Percentiles rank a stretch among this genome's conserved stretches.
Conservation (phyloP, 345 rosid genomes). For the Acer yangbiense region DNA sequence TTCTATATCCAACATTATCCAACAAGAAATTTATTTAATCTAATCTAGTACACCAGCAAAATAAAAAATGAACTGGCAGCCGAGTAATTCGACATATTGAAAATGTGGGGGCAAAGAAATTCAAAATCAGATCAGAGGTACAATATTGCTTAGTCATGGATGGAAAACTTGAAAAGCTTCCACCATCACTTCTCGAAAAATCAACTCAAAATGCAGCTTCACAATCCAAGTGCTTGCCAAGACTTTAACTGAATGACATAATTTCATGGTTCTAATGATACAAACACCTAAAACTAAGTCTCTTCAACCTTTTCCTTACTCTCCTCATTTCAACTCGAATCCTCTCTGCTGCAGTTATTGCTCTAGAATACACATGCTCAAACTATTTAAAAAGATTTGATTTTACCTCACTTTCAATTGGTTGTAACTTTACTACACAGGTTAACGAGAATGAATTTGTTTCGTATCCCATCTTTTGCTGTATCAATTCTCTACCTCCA, state of each 20-base stretch:
- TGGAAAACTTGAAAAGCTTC: neutral
- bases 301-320: neutral
- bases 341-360: neutral
- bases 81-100: neutral
- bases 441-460: neutral
- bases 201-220: neutral
- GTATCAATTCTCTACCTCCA: neutral
- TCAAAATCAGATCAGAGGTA: neutral
- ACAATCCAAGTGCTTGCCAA: neutral
- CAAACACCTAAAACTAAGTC: neutral
- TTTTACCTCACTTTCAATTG: neutral
- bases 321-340: neutral
- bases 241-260: neutral
- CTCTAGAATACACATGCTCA: neutral
- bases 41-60: neutral
- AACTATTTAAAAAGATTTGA: neutral
- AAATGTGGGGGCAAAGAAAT: neutral
- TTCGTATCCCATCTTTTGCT: constrained; percentile 3
- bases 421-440: neutral
- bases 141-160: neutral
- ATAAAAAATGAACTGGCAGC: neutral
- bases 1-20: neutral
- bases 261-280: neutral
- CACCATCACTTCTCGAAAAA: neutral
- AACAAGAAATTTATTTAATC: neutral